Conservation (phyloP, 352 stramenopile genomes). For the Pythium utonaiense region DNA sequence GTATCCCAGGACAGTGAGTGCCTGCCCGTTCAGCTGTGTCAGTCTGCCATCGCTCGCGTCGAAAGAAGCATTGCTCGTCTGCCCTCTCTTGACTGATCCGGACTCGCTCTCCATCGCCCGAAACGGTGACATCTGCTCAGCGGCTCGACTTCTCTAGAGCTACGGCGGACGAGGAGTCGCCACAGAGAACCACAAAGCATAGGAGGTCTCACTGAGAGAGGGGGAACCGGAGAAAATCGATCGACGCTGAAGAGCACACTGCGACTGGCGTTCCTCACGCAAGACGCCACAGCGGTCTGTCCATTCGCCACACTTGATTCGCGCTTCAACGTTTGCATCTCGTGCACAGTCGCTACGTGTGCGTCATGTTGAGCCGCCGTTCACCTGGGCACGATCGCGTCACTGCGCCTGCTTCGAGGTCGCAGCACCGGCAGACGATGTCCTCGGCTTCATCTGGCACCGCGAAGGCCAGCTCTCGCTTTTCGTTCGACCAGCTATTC, state of each 20-base stretch:
- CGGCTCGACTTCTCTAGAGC: not conserved
- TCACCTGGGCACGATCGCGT: not conserved
- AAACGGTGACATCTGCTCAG: not conserved
- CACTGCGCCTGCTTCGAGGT: not conserved
- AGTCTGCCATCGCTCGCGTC: not conserved
- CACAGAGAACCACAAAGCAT: not conserved
- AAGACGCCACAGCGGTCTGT: not conserved
- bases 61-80: not conserved
- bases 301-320: not conserved
- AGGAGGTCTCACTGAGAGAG: not conserved
- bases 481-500: constrained; percentile 26
- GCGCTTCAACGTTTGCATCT: not conserved
- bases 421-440: not conserved
- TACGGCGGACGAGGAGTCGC: not conserved
- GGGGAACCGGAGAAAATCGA: not conserved
- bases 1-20: no score
- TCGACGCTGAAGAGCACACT: not conserved
- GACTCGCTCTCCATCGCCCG: not conserved
- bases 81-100: not conserved
- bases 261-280: not conserved
- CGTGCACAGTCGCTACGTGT: not conserved
- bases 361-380: not conserved
- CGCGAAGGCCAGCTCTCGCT: constrained; percentile 1
- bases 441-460: constrained; percentile 1
- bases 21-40: not conserved